Base-by-base conservation (phyloP, 176 grass and related monocot genomes). In the Coix lacrymajobi region DNA sequence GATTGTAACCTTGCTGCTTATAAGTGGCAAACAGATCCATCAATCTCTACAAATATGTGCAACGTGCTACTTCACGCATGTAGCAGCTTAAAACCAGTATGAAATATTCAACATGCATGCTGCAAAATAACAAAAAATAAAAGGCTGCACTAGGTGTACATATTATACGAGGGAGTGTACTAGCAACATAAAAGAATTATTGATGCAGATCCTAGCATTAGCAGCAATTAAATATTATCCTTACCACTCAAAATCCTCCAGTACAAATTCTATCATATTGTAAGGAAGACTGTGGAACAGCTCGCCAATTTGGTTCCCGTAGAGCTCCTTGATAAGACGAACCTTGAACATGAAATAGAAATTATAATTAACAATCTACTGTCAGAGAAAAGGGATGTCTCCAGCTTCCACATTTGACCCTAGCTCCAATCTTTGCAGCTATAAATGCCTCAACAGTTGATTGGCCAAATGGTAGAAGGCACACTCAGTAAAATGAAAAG, bases 171-270 rank as follows among this genome's bases (percentile, higher is more conserved):
- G n/a, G 13, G 30, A 52, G 8, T 38, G 17, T 36, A 52, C 33
- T 44, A 30, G 24, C 19, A 44, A 22, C 67, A 62, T 28, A 71
- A 52, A 16, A 74, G 34, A 79, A 80, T n/a, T 67, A 57, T 32
- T 51, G 25, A n/a, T n/a, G 41, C 12, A 39, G 78, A 20, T 43
- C 32, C 6, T 38, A 84, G 77, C 31, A 51, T 31, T 19, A 41
- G 70, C 60, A 73, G 38, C 45, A 41, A 64, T 29, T 62, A 62
- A 62, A 29, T 62, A 62, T 79, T 39, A 33, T 45, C 43, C 83
- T 54, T 93, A 98, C 95, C 95, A 98, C 79, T 91, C 90, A 39
- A 92, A 94, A 79, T 98, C 92, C 85, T 95, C 95, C 83, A 98
- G 76, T 39, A 88, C 82, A 88, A 98, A 98, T 82, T 98, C 95